These are phyloP conservation scores for Olyra latifolia DNA, from an alignment of 176 grass and related monocot species.

Conservation along the genomic window DNA sequence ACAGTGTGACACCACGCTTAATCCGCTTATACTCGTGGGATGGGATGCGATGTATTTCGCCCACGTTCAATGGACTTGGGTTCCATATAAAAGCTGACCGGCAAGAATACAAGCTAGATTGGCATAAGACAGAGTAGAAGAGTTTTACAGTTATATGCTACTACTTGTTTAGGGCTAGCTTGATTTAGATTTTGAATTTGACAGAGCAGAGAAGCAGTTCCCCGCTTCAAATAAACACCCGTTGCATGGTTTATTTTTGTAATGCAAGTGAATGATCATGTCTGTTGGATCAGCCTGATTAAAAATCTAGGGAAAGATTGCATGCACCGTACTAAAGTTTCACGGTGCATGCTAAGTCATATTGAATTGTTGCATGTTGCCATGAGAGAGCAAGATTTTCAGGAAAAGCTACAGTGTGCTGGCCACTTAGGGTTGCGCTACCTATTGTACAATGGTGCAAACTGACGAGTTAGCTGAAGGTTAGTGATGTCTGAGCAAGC, in stretches of 20 bases:
- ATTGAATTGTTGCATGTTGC: neutral
- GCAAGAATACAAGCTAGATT: neutral
- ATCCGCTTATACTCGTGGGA: neutral
- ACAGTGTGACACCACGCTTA: neutral
- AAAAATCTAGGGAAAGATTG: neutral
- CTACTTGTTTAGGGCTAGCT: neutral
- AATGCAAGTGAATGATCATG: neutral
- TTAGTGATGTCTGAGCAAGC: slow-evolving; percentile 45
- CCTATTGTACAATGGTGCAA: neutral
- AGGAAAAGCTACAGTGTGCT: neutral
- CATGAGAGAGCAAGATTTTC: neutral
- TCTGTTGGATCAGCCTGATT: neutral
- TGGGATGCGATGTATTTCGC: neutral
- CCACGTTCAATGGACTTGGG: slow-evolving; percentile 33
- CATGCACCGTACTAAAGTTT: neutral
- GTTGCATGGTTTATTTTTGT: neutral
- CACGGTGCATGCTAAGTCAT: neutral
- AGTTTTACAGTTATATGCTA: neutral
- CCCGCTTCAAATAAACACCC: neutral
- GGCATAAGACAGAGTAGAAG: neutral
- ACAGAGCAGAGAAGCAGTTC: slow-evolving; percentile 8
- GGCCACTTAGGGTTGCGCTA: neutral
- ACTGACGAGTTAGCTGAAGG: neutral
- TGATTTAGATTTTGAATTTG: neutral
- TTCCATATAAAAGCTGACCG: neutral